These are phyloP conservation scores for Pseudogymnoascus sp. DNA, from an alignment of 2,329 filamentous ascomycete genomes.

Conservation along the genomic window DNA sequence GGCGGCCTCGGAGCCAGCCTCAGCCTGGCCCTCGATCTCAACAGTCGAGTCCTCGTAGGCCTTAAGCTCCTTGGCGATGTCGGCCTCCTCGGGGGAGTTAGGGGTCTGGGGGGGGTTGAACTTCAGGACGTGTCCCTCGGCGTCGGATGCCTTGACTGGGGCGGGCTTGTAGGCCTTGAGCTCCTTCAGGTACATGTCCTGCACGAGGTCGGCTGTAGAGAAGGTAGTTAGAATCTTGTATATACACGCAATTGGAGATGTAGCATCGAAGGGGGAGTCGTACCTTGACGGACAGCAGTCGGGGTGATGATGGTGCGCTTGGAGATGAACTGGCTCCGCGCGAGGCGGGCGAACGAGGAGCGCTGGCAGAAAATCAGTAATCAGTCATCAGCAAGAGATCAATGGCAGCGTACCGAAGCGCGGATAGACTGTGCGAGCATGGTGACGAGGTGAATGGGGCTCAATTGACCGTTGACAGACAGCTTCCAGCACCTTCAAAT, in stretches of 20 bases:
- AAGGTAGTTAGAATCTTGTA: background rate
- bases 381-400: conserved; percentile 11
- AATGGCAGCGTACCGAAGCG: conserved; percentile 26
- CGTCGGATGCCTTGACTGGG: conserved; percentile 73
- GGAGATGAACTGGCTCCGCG: conserved; percentile 24
- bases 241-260: background rate
- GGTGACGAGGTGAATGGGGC: conserved; percentile 21
- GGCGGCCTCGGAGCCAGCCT: conserved; percentile 50
- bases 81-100: conserved; percentile 83
- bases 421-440: conserved; percentile 29
- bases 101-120: conserved; percentile 76
- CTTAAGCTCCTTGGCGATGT: conserved; percentile 84
- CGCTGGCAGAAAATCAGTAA: conserved; percentile 23
- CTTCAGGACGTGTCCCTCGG: conserved; percentile 83
- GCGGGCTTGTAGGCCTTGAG: conserved; percentile 90
- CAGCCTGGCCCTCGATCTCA: conserved; percentile 83
- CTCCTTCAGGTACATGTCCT: conserved; percentile 95
- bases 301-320: conserved; percentile 29
- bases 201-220: conserved; percentile 78
- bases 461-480: conserved; percentile 23
- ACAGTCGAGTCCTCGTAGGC: conserved; percentile 91
- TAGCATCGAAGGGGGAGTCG: conserved; percentile 10
- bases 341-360: conserved; percentile 28
- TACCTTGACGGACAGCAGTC: conserved; percentile 29
- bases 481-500: conserved; percentile 10